Evolutionary conservation across 1,284 basidiomycete species (phyloP), one percentile per base, ranked within the genome.

Genomic region (Malassezia caprae): DNA sequence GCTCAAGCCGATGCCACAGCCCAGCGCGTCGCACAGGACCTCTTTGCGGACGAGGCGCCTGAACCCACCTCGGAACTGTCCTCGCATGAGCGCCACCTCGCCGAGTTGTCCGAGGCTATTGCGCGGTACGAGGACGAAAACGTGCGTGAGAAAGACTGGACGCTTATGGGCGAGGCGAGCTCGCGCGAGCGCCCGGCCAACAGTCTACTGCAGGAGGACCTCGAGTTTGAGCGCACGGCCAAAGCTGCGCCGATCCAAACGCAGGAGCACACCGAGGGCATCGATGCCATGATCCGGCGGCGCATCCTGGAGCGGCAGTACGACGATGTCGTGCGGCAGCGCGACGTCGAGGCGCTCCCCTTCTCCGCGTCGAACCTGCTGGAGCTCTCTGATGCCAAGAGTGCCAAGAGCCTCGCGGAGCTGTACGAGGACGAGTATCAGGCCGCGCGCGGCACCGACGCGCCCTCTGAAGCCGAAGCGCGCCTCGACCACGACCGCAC

Each of bases 341-440:
- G 86, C 8, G 81, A 84, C 0, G 76, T 84, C 51, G 87, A 89
- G 51, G 85, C 87, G 57, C 53, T 64, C 15, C 63, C 65, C 6
- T 96, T 93, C 80, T 78, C 96, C 1, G 89, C 93, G 0, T 93
- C 89, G 0, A 82, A 86, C 21, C 79, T 89, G 61, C 84, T 96
- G 59, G 90, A 96, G 71, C 79, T 98, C 17, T 83, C 90, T 69
- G 91, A 96, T 68, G 83, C 82, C 41, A 73, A 72, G 64, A 68
- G 63, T 52, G 49, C 56, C 51, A 86, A 90, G 75, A 90, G 87
- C 0, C 81, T 99, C 31, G 90, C 90, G 7, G 88, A 98, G 77
- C 88, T 96, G 56, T 98, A 98, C 76, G 94, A 96, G 75, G 85
- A 88, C 61, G 90, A 94, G 62, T 98, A 87, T 76, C 79, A 84